phyloP scores from a whole-genome alignment of 1,284 basidiomycete genomes.

The Sanguinoderma infundibulare region DNA sequence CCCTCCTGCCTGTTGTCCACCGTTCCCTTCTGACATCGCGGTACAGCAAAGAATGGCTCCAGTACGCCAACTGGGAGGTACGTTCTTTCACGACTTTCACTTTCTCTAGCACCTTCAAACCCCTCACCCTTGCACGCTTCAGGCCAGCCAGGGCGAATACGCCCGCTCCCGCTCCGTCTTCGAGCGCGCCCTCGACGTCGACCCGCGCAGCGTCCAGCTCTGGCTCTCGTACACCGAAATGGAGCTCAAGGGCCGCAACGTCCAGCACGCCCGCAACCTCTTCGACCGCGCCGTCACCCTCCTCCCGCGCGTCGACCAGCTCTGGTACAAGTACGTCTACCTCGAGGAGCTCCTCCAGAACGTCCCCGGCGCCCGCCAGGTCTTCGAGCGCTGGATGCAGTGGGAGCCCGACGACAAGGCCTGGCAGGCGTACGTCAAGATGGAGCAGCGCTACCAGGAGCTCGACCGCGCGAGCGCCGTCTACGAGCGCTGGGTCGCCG shows the following conservation, averaged over 20 bases:
- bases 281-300: constrained; percentile 97
- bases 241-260: constrained; percentile 96
- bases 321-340: constrained; percentile 99
- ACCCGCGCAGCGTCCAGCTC: constrained; percentile 85
- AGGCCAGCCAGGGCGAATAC: constrained; percentile 97
- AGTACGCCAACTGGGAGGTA: constrained; percentile 86
- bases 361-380: constrained; percentile 92
- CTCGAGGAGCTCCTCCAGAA: constrained; percentile 97
- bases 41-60: constrained; percentile 77
- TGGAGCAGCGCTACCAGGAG: constrained; percentile 95
- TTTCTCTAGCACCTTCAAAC: not conserved
- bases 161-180: constrained; percentile 93
- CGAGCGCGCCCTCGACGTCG: constrained; percentile 96
- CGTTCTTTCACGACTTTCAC: constrained; percentile 17
- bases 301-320: constrained; percentile 91
- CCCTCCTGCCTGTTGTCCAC: not conserved
- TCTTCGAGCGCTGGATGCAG: constrained; percentile 99
- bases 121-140: constrained; percentile 14
- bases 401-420: constrained; percentile 99
- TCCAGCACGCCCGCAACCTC: constrained; percentile 95
- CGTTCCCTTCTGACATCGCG: constrained; percentile 10
- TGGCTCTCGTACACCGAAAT: constrained; percentile 99
- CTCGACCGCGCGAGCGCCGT: constrained; percentile 90
- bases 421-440: constrained; percentile 98
- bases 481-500: constrained; percentile 94